These are phyloP conservation scores for Xylariaceae sp. DNA, from an alignment of 2,329 filamentous ascomycete genomes.

Conservation along the genomic window DNA sequence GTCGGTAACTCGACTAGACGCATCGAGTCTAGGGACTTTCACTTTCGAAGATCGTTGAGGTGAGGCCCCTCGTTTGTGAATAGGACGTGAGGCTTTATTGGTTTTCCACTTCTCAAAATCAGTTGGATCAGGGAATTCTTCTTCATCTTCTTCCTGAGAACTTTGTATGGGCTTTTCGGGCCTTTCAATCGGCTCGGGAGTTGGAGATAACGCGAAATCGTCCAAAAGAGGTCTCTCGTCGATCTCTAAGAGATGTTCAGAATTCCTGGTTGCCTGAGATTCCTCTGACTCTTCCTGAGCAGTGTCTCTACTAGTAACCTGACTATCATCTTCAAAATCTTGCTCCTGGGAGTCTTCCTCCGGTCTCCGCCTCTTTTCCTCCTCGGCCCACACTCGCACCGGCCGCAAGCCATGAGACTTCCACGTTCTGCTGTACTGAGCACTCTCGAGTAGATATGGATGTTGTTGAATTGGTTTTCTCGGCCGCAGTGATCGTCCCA, in stretches of 20 bases:
- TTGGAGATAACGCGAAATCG: constrained; percentile 15
- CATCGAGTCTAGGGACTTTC: constrained; percentile 22
- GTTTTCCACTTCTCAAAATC: constrained; percentile 29
- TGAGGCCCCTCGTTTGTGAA: constrained; percentile 26
- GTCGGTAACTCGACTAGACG: constrained; percentile 7
- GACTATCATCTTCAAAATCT: constrained; percentile 49
- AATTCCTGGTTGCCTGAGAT: constrained; percentile 28
- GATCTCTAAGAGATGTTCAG: constrained; percentile 16
- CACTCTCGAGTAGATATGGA: constrained; percentile 53
- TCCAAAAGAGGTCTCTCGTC: constrained; percentile 21
- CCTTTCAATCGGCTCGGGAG: constrained; percentile 4
- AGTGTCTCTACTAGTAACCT: constrained; percentile 32
- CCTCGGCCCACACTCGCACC: constrained; percentile 37
- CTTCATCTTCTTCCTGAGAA: constrained; percentile 28
- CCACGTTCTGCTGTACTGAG: constrained; percentile 47
- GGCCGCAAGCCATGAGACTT: constrained; percentile 52
- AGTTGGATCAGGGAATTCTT: constrained; percentile 30
- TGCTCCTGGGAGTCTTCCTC: constrained; percentile 44
- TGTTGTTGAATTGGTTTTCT: constrained; percentile 58
- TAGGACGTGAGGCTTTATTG: constrained; percentile 7
- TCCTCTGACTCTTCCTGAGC: constrained; percentile 32
- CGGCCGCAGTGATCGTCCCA: constrained; percentile 47
- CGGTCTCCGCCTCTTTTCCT: constrained; percentile 29
- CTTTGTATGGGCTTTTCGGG: constrained; percentile 16
- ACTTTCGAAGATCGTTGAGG: constrained; percentile 26